These are phyloP conservation scores for Xerocomellus intermedius DNA, from an alignment of 768 basidiomycete genomes.

Conservation along the genomic window DNA sequence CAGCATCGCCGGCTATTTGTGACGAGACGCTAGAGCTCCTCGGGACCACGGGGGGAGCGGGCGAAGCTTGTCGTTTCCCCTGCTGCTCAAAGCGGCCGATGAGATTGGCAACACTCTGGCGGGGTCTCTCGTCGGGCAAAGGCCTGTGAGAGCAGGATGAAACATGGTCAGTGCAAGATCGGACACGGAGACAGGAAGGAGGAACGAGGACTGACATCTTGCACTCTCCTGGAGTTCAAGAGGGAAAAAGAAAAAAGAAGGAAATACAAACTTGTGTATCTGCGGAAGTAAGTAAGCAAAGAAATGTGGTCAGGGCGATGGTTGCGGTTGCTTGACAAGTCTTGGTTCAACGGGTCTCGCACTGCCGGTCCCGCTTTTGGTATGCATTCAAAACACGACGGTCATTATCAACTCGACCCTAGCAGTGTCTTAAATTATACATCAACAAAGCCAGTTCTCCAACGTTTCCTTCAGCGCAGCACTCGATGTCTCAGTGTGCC, in stretches of 20 bases:
- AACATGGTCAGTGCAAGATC: conserved; percentile 14
- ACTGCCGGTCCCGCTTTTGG: conserved; percentile 20
- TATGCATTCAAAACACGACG: background rate
- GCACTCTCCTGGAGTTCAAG: conserved; percentile 21
- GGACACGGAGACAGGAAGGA: background rate
- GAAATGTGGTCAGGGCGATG: conserved; percentile 22
- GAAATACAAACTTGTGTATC: conserved; percentile 13
- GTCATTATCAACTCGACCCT: conserved; percentile 4
- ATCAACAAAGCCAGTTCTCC: conserved; percentile 19
- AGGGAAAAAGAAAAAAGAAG: conserved; percentile 7
- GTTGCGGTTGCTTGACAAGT: conserved; percentile 26
- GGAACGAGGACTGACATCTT: conserved; percentile 28
- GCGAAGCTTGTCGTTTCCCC: conserved; percentile 58
- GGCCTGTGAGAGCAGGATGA: conserved; percentile 50
- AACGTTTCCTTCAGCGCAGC: conserved; percentile 19
- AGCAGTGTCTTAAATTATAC: conserved; percentile 8
- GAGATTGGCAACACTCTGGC: conserved; percentile 85
- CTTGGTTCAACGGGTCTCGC: background rate
- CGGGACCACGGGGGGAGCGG: conserved; percentile 38
- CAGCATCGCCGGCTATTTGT: conserved; percentile 60
- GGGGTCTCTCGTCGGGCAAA: conserved; percentile 84
- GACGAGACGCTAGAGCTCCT: conserved; percentile 70
- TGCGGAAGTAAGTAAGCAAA: conserved; percentile 7
- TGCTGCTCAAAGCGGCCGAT: conserved; percentile 87
- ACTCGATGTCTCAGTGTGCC: conserved; percentile 42